Conservation (phyloP, 495 filamentous ascomycete genomes). For the Penicillium waksmanii region DNA sequence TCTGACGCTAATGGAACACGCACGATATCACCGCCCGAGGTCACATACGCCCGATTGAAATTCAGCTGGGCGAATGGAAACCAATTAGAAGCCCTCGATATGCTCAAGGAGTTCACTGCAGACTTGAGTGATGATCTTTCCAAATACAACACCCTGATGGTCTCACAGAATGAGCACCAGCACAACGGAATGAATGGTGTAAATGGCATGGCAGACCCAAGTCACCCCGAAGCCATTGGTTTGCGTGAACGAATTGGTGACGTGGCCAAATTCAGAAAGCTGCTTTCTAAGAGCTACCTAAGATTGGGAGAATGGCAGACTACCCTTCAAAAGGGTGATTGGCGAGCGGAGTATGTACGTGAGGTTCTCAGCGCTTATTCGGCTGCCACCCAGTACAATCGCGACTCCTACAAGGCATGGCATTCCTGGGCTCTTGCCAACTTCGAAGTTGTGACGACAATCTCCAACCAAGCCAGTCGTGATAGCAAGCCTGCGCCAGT, state of each 20-base stretch:
- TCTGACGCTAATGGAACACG: conserved; percentile 57
- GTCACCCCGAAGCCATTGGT: conserved; percentile 39
- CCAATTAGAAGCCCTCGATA: conserved; percentile 72
- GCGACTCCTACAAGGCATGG: conserved; percentile 98
- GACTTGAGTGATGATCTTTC: conserved; percentile 76
- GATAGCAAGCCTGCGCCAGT: conserved; percentile 54
- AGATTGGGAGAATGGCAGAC: conserved; percentile 97
- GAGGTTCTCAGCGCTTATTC: conserved; percentile 82
- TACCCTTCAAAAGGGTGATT: conserved; percentile 77
- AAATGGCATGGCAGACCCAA: conserved; percentile 59
- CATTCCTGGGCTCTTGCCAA: conserved; percentile 99
- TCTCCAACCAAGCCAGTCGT: conserved; percentile 63
- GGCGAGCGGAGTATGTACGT: conserved; percentile 71
- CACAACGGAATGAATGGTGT: conserved; percentile 58
- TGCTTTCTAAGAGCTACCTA: conserved; percentile 93
- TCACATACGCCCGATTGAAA: conserved; percentile 91
- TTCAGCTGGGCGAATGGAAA: conserved; percentile 85
- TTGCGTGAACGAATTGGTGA: conserved; percentile 49
- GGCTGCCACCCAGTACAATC: conserved; percentile 88
- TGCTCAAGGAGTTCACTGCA: conserved; percentile 79
- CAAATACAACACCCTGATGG: conserved; percentile 56
- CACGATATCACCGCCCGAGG: conserved; percentile 67
- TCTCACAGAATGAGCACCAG: conserved; percentile 46
- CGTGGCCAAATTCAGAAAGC: conserved; percentile 56
- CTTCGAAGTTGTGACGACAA: conserved; percentile 91